A percentile compares a stretch with the other conserved stretches of the same genome.
Conservation (phyloP, 768 basidiomycete genomes). For the Rhodosporidiobolus sp. region DNA sequence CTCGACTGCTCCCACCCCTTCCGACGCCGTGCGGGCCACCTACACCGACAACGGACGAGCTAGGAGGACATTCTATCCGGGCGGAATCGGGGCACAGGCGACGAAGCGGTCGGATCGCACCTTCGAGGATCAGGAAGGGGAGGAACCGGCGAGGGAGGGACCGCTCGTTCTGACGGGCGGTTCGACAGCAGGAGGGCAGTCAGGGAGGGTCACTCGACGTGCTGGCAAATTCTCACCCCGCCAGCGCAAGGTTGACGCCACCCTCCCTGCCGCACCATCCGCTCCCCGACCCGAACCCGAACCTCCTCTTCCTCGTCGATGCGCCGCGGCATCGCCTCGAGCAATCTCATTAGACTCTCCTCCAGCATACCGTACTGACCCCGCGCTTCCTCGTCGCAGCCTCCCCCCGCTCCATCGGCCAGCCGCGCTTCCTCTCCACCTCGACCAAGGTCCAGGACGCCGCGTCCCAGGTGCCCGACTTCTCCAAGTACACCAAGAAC, state of each 20-base stretch:
- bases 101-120: not conserved
- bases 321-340: not conserved
- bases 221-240: too few relatives aligned
- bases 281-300: not conserved
- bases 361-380: not conserved
- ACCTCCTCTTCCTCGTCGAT: not conserved
- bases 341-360: not conserved
- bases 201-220: too few relatives aligned
- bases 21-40: too few relatives aligned
- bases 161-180: too few relatives aligned
- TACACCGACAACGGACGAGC: not conserved
- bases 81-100: not conserved
- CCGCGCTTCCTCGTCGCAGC: not conserved
- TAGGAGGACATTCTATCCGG: not conserved
- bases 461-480: slow-evolving; percentile 76
- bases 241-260: too few relatives aligned
- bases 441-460: slow-evolving; percentile 56
- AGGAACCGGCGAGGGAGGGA: too few relatives aligned
- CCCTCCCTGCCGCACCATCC: not conserved
- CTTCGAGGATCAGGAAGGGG: too few relatives aligned
- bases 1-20: not conserved
- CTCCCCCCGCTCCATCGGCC: slow-evolving; percentile 49
- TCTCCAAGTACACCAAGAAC: slow-evolving; percentile 70
- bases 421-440: slow-evolving; percentile 58
- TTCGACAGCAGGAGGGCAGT: too few relatives aligned